Evolutionary conservation across 1,284 basidiomycete genomes (phyloP).

Genomic region (Cryptococcus sp.): DNA sequence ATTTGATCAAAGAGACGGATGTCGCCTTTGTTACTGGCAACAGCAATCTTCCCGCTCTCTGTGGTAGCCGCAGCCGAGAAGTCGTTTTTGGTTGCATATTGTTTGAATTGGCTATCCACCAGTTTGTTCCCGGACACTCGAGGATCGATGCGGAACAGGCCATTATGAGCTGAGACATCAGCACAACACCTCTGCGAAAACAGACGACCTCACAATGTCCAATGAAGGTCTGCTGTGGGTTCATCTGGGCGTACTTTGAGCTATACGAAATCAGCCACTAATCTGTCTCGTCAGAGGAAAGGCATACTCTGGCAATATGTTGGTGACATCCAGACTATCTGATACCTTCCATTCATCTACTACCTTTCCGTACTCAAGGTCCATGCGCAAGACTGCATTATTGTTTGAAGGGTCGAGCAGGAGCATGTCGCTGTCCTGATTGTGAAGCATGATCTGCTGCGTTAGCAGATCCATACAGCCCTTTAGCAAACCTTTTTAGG

Average conservation of each 20-base stretch:
- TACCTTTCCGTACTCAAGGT: conserved; percentile 92
- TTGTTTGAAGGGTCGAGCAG: conserved; percentile 79
- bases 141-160: conserved; percentile 95
- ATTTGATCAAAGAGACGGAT: conserved; percentile 92
- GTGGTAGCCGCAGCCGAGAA: conserved; percentile 94
- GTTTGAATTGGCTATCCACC: conserved; percentile 93
- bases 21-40: conserved; percentile 95
- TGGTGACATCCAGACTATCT: conserved; percentile 76
- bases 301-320: conserved; percentile 74
- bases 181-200: neutral
- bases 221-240: conserved; percentile 86
- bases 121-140: conserved; percentile 84
- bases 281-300: neutral
- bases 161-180: conserved; percentile 69
- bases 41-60: conserved; percentile 76
- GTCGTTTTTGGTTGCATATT: conserved; percentile 90
- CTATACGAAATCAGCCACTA: conserved; percentile 10
- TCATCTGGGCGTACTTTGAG: conserved; percentile 92
- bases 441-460: conserved; percentile 88
- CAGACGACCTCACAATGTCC: conserved; percentile 52
- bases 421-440: conserved; percentile 95
- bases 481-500: conserved; percentile 69
- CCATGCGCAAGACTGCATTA: conserved; percentile 86
- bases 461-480: conserved; percentile 2
- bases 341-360: conserved; percentile 99